These are phyloP conservation scores for Spizellomyces punctatus DNA, from an alignment of 192 early-diverging fungal genomes.

Conservation along the genomic window DNA sequence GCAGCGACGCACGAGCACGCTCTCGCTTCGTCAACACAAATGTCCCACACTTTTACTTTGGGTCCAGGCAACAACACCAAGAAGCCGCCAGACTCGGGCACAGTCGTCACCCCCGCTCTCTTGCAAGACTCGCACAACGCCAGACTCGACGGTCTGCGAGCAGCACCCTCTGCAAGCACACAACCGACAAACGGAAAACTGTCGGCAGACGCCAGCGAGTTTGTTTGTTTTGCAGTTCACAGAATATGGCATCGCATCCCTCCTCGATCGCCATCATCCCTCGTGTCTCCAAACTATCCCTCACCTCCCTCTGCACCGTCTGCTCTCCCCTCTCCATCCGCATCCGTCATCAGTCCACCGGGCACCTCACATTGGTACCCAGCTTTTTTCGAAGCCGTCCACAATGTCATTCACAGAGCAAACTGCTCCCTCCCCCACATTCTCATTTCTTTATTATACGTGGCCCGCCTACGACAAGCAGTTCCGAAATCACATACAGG, in stretches of 20 bases:
- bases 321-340: conserved; percentile 10
- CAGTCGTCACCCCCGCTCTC: conserved; percentile 18
- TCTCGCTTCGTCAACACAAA: no score
- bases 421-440: conserved; percentile 31
- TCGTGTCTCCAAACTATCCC: conserved; percentile 1
- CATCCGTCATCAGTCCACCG: conserved; percentile 22
- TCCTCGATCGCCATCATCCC: conserved; percentile 8
- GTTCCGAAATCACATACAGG: conserved; percentile 16
- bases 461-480: conserved; percentile 39
- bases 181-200: conserved; percentile 9
- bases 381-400: conserved; percentile 28
- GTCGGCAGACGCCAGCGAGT: conserved; percentile 39
- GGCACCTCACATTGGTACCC: conserved; percentile 39
- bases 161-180: conserved; percentile 1
- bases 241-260: conserved; percentile 37
- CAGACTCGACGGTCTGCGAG: conserved; percentile 5
- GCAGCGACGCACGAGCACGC: no score
- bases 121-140: background rate
- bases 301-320: background rate
- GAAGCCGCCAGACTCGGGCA: conserved; percentile 22
- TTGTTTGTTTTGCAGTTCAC: conserved; percentile 43
- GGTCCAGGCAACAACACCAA: no score
- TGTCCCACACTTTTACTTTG: no score
- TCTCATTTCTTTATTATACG: conserved; percentile 41
- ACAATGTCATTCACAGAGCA: conserved; percentile 33